Percentiles rank a stretch among this genome's conserved stretches.
Conservation (phyloP, 495 filamentous ascomycete genomes). For the Clavariopsis aquatica region DNA sequence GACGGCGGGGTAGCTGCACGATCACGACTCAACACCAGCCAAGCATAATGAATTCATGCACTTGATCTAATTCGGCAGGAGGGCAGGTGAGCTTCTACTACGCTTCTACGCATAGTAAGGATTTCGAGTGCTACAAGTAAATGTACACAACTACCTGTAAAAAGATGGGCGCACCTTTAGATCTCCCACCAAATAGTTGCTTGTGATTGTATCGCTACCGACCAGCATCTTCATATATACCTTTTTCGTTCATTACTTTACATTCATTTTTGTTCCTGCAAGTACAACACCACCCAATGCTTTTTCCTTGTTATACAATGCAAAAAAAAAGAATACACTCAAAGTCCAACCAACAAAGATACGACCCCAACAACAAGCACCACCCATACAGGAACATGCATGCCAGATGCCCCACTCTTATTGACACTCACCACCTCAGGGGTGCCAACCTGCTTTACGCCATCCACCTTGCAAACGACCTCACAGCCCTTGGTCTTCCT, state of each 20-base stretch:
- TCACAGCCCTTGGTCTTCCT: constrained; percentile 33
- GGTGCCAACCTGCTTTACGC: constrained; percentile 28
- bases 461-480: constrained; percentile 37
- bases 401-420: constrained; percentile 9
- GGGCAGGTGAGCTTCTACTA: no score
- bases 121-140: no score
- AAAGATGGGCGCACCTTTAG: no score
- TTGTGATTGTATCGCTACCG: no score
- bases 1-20: constrained; percentile 10
- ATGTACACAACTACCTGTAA: no score
- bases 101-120: no score
- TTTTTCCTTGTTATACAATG: not conserved
- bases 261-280: not conserved
- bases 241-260: not conserved
- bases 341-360: constrained; percentile 22
- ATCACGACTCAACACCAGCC: constrained; percentile 7
- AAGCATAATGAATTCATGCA: constrained; percentile 2
- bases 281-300: constrained; percentile 1
- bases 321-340: constrained; percentile 1
- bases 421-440: constrained; percentile 27
- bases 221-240: no score
- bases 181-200: no score
- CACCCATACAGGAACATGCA: constrained; percentile 26
- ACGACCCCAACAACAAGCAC: constrained; percentile 19
- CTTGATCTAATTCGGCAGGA: no score